Base-by-base conservation (phyloP, 176 grass and related monocot genomes). In the Typha latifolia region DNA sequence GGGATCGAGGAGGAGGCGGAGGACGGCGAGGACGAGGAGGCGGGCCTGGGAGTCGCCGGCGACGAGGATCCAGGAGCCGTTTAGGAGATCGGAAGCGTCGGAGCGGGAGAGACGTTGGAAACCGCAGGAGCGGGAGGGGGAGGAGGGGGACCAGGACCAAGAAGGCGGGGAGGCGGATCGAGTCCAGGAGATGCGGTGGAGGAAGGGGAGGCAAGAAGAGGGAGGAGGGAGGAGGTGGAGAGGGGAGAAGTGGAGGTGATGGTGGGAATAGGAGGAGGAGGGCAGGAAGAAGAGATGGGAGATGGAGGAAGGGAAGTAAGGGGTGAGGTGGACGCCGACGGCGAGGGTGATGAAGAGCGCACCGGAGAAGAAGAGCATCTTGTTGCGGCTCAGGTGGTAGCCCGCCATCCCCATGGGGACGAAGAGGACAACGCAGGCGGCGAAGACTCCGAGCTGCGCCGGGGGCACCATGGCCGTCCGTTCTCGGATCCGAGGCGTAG, bases 301-400 rank as follows among this genome's bases (percentile, higher is more conserved):
- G 37, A 87, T 72, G 49, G 87, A 51, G 49, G 87, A 91, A 12
- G 85, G 91, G 62, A 92, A 82, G 72, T 92, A 89, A 9, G 93
- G 93, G 48, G 83, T 76, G 62, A 97, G 83, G 57, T 97, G 93
- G 26, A 97, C 88, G 32, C 79, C 93, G n/a, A 88, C 93, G 83
- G 89, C 89, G 48, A 97, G 93, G 59, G 87, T 86, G 32, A 97
- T 68, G 81, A 97, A 97, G 37, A 97, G 78, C 62, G 89, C 82
- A 59, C 93, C 88, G 78, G 80, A 86, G 81, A 97, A 97, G 80
- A 97, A 97, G 83, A 97, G 93, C 72, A 97, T 84, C 82, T 97
- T 97, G 75, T 91, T 87, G 65, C 93, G 88, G 78, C 93, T 92
- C 61, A 97, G 88, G 74, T 97, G 93, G 85, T 85, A 90, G 3